Evolutionary conservation across 768 basidiomycete genomes (phyloP).

Genomic region (Termitomyces heimii): DNA sequence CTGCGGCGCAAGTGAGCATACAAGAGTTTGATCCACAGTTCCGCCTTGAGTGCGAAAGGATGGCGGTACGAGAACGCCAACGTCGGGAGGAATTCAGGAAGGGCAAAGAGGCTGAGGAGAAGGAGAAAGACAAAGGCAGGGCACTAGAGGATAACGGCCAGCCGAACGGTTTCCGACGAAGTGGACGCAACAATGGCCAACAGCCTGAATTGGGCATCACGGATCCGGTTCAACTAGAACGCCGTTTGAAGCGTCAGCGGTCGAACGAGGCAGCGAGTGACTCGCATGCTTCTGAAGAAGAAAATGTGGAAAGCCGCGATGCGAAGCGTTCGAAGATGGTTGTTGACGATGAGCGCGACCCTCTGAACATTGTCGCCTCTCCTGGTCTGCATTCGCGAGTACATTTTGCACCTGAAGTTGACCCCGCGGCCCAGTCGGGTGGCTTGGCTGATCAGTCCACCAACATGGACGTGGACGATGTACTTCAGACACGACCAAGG

Average conservation of each 20-base stretch:
- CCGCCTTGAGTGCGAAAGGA: conserved; percentile 77
- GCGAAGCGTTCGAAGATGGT: conserved; percentile 53
- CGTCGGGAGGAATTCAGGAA: conserved; percentile 54
- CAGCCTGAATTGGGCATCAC: conserved; percentile 68
- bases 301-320: conserved; percentile 38
- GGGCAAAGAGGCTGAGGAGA: conserved; percentile 34
- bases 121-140: conserved; percentile 31
- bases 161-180: conserved; percentile 56
- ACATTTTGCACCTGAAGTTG: conserved; percentile 41
- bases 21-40: conserved; percentile 82
- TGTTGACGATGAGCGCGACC: conserved; percentile 43
- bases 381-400: conserved; percentile 33
- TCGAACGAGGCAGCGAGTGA: conserved; percentile 49
- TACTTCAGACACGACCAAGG: conserved; percentile 17
- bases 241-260: conserved; percentile 67
- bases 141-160: conserved; percentile 22
- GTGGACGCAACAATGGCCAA: conserved; percentile 68
- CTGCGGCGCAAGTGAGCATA: conserved; percentile 78
- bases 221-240: conserved; percentile 70
- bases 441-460: neutral
- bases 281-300: conserved; percentile 48
- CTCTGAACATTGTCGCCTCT: conserved; percentile 35
- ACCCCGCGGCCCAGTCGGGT: conserved; percentile 13
- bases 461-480: conserved; percentile 34
- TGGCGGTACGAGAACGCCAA: conserved; percentile 72